Base-by-base conservation (phyloP, 768 basidiomycete genomes). In the Trametes elegans region DNA sequence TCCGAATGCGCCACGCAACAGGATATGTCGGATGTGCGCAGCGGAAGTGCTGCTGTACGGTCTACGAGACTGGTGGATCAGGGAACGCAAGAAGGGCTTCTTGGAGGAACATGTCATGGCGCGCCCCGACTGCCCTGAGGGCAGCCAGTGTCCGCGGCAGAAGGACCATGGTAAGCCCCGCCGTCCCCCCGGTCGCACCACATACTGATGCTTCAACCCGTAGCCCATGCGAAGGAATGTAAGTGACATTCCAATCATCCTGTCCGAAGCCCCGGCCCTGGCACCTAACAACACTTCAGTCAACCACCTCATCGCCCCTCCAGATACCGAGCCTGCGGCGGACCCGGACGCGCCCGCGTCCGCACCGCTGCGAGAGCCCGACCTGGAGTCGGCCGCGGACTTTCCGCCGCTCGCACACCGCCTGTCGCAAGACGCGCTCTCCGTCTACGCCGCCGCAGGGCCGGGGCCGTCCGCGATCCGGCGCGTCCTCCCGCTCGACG, bases 221-320 rank as follows among this genome's bases (percentile, higher is more conserved):
- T 40, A 89, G 88, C 72, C 3, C 90, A 92, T 66, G 87, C 88
- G 8, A 82, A 74, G 70, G 88, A 90, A 71, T 91, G 90, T 90
- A 64, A 69, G 85, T 71, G 27, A 11, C 55, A 21, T 10, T 49
- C 27, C 29, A 26, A 26, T 23, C 35, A 5, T 32, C 16, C n/a
- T 6, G 2, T 29, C 26, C 16, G 14, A 18, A 34, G 11, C 28
- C 53, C 23, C 7, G n/a, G 24, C 27, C 23, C 34, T n/a, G n/a
- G n/a, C n/a, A n/a, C n/a, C n/a, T n/a, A n/a, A n/a, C n/a, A n/a
- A n/a, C n/a, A n/a, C n/a, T n/a, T 16, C 42, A 72, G 71, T 67
- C 59, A 72, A 72, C 43, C 71, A 72, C 35, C 58, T 72, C 46
- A 67, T 72, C n/a, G 58, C 58, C 8, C 47, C 62, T 6, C 55